Conservation (phyloP, 2,329 filamentous ascomycete species). For the Colletotrichum sp. region DNA sequence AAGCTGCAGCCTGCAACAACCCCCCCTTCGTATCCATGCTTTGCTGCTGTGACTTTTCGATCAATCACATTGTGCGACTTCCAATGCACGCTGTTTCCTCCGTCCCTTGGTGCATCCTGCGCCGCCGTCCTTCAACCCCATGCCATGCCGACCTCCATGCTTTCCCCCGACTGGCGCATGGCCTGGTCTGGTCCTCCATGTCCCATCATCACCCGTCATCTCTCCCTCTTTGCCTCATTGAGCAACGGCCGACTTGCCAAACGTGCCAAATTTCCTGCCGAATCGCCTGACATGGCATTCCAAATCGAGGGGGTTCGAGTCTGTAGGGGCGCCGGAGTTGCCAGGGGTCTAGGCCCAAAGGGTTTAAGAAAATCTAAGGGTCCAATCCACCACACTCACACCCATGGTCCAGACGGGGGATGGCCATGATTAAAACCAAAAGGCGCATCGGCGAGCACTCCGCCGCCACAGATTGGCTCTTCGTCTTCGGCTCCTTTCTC, state of each 20-base stretch:
- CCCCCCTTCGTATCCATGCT: neutral
- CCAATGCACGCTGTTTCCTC: neutral
- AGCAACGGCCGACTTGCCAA: neutral
- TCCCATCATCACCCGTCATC: neutral
- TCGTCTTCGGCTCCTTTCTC: neutral
- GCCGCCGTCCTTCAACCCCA: neutral
- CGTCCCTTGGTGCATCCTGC: neutral
- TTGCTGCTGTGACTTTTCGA: neutral
- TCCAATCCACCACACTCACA: neutral
- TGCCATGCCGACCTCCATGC: neutral
- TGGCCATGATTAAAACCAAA: neutral
- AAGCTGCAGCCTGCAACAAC: neutral
- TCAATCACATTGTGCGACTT: neutral
- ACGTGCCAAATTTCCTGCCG: neutral
- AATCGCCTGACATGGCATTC: neutral
- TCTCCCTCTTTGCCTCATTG: neutral
- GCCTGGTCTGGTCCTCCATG: neutral
- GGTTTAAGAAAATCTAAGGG: constrained; percentile 10
- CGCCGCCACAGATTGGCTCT: neutral
- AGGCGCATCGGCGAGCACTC: neutral
- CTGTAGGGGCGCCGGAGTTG: neutral
- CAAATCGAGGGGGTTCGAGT: neutral
- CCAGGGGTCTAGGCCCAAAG: neutral
- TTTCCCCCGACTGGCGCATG: neutral
- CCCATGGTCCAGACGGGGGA: neutral